Evolutionary conservation across 2,329 filamentous ascomycete genomes (phyloP).

Genomic region (Aquanectria penicillioides): DNA sequence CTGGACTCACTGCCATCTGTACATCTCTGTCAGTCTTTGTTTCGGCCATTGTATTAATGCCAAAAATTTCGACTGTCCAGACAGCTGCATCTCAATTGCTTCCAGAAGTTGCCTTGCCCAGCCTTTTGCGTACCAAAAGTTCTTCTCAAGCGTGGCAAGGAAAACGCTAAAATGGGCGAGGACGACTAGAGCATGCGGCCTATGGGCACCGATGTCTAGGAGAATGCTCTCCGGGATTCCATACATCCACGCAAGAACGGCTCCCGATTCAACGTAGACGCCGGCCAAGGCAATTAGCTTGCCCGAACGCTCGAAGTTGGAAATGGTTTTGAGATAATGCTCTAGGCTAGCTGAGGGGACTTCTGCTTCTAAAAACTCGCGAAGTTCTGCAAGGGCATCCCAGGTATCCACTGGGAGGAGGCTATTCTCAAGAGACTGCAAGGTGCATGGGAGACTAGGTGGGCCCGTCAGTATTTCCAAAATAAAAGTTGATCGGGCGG

Average conservation of each 20-base stretch:
- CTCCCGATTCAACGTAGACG: slow-evolving; percentile 34
- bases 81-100: slow-evolving; percentile 32
- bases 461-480: not conserved
- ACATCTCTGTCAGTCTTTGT: slow-evolving; percentile 26
- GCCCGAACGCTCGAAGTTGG: slow-evolving; percentile 26
- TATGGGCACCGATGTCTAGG: slow-evolving; percentile 37
- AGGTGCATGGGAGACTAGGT: slow-evolving; percentile 24
- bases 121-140: slow-evolving; percentile 41
- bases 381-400: slow-evolving; percentile 31
- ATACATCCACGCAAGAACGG: slow-evolving; percentile 41
- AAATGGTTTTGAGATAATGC: slow-evolving; percentile 34
- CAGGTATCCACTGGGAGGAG: slow-evolving; percentile 36
- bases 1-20: too few species aligned
- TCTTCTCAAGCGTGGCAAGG: slow-evolving; percentile 37
- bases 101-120: slow-evolving; percentile 37
- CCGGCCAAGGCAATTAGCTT: slow-evolving; percentile 37
- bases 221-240: slow-evolving; percentile 37
- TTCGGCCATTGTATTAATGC: slow-evolving; percentile 38
- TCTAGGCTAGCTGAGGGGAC: slow-evolving; percentile 29
- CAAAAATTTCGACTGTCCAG: slow-evolving; percentile 29
- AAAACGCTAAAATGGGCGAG: slow-evolving; percentile 40
- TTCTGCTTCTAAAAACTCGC: slow-evolving; percentile 33
- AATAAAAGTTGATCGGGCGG: too few species aligned
- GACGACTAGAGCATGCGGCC: slow-evolving; percentile 39
- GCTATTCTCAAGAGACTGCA: slow-evolving; percentile 33